phyloP scores from a whole-genome alignment of 495 filamentous ascomycete genomes.

The Podospora conica region DNA sequence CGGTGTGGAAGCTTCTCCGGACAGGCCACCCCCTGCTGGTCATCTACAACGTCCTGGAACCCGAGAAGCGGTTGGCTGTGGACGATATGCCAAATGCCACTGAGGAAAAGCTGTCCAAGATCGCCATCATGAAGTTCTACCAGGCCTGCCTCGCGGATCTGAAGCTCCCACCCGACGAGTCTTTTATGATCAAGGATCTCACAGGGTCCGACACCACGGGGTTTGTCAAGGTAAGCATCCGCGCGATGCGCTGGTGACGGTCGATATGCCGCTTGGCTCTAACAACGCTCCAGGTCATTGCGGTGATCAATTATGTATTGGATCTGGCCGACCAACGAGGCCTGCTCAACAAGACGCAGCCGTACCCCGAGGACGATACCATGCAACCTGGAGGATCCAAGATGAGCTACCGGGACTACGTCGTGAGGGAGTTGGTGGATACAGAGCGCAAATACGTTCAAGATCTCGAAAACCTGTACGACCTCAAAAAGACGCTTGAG shows the following conservation, averaged over 20 bases:
- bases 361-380: constrained; percentile 39
- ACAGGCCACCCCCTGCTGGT: constrained; percentile 78
- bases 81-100: constrained; percentile 46
- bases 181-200: constrained; percentile 85
- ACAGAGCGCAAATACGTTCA: constrained; percentile 99
- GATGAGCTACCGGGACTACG: constrained; percentile 77
- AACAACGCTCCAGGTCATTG: constrained; percentile 32
- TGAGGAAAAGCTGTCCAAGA: constrained; percentile 62
- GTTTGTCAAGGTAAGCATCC: constrained; percentile 74
- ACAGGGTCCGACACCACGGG: constrained; percentile 93
- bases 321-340: constrained; percentile 75
- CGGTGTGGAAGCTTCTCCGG: constrained; percentile 83
- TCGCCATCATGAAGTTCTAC: constrained; percentile 52
- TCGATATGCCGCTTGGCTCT: constrained; percentile 13
- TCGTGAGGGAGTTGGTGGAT: constrained; percentile 82
- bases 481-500: constrained; percentile 84
- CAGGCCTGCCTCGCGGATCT: constrained; percentile 57
- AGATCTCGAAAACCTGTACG: constrained; percentile 88
- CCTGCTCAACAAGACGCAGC: constrained; percentile 53
- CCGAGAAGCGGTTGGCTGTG: constrained; percentile 56
- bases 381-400: constrained; percentile 41
- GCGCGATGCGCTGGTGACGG: not conserved
- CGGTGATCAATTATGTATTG: constrained; percentile 86
- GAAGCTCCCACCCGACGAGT: constrained; percentile 69
- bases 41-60: constrained; percentile 80